Percentiles rank a stretch among this genome's conserved stretches.
phyloP scores from a whole-genome alignment of 2,329 filamentous ascomycete genomes.

The Thelonectria olida region DNA sequence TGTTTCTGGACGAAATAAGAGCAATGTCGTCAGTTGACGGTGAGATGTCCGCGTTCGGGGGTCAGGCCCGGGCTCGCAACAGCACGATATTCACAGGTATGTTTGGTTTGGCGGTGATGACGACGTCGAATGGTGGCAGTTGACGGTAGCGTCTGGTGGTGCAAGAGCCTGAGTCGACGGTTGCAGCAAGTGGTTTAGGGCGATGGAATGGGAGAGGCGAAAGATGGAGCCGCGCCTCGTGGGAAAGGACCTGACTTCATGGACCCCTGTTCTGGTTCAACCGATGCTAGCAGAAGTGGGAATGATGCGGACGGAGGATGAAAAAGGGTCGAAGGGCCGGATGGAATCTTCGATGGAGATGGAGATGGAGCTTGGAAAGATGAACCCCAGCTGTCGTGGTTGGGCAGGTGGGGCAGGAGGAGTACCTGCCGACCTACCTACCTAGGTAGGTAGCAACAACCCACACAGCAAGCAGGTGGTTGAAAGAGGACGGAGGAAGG shows the following conservation, averaged over 20 bases:
- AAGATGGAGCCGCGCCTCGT: slow-evolving; percentile 17
- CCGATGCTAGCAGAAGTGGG: slow-evolving; percentile 7
- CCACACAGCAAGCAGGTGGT: background rate
- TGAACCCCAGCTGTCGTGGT: slow-evolving; percentile 11
- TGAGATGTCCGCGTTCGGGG: background rate
- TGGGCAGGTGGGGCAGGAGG: slow-evolving; percentile 17
- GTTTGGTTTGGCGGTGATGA: slow-evolving; percentile 1
- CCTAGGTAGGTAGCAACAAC: background rate
- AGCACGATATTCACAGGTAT: background rate
- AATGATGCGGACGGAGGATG: slow-evolving; percentile 4
- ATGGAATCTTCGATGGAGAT: slow-evolving; percentile 21
- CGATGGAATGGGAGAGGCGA: slow-evolving; percentile 29
- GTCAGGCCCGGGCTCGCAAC: too few relatives aligned
- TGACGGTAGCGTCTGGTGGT: slow-evolving; percentile 29
- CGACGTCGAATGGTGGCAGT: slow-evolving; percentile 1
- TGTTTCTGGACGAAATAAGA: background rate
- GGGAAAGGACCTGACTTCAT: background rate
- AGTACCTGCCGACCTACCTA: background rate
- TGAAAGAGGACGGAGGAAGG: background rate
- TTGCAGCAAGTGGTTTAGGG: slow-evolving; percentile 28
- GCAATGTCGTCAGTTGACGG: background rate
- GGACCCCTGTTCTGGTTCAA: slow-evolving; percentile 3
- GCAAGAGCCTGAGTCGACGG: slow-evolving; percentile 31
- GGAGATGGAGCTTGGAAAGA: slow-evolving; percentile 18
- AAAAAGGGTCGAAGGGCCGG: slow-evolving; percentile 9